Base-by-base conservation (phyloP, 2,329 filamentous ascomycete genomes). In the Aspergillus quadrilineatus region DNA sequence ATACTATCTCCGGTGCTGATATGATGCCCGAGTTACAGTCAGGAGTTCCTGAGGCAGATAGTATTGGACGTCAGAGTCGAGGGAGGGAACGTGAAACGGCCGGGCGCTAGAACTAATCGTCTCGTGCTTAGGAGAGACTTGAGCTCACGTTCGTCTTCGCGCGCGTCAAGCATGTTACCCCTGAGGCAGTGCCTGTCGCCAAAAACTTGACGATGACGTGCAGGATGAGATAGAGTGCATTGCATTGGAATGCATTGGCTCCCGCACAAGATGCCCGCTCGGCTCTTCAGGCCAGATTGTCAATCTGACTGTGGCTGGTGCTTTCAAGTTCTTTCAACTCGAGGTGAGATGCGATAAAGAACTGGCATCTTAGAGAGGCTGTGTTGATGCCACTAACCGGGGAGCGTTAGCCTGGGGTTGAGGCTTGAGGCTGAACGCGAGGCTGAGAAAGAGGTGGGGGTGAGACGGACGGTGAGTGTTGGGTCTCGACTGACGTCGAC, bases 341-440 rank as follows among this genome's bases (percentile, higher is more conserved):
- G 32, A 34, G 32, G 26, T 43, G 17, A 46, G 36, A 37, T 8
- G 36, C 29, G 15, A 22, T 22, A 15, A 15, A 36, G 15, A 36
- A 34, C 15, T 10, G n/a, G 12, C 32, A 29, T 30, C 8, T 46
- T 10, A 22, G 22, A 22, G 43, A 28, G 44, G 45, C 52, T 49
- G 45, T 26, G 52, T 44, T 28, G 29, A 44, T 28, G 22, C 28
- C 29, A 42, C 53, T 55, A 50, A 45, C 53, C 46, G 43, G 7
- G 44, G 37, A 2, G 15, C 39, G 53, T 45, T 50, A 48, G 54
- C 34, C 54, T 62, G 22, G 22, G 22, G 22, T 22, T 22, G 22
- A 22, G 22, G 22, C 22, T 22, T 22, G 62, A 61, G 60, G 62
- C 61, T 59, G 56, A 57, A 44, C 8, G 5, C 8, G 60, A 59